Percentiles rank a stretch among this genome's conserved stretches.
Evolutionary conservation across 2,329 filamentous ascomycete genomes (phyloP).

Genomic region (Pseudocercospora pini-densiflorae): DNA sequence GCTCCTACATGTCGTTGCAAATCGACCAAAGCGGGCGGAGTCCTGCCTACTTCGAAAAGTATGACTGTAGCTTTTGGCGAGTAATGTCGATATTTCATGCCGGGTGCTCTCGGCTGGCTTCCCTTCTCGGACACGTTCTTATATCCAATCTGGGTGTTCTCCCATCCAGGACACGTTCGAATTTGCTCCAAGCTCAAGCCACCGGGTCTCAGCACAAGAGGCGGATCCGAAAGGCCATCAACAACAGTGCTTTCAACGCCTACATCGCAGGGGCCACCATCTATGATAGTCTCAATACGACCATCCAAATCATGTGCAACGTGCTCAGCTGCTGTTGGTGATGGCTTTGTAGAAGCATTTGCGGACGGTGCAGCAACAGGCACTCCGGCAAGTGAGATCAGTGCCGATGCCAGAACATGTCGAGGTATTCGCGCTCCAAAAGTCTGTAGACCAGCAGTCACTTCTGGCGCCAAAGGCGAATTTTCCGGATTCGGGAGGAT

Average conservation of each 20-base stretch:
- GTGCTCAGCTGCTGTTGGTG: slow-evolving; percentile 87
- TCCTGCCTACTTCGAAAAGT: slow-evolving; percentile 65
- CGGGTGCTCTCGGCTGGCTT: slow-evolving; percentile 77
- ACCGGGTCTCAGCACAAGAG: slow-evolving; percentile 81
- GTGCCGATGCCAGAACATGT: slow-evolving; percentile 78
- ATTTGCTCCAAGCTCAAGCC: slow-evolving; percentile 84
- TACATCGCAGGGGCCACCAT: slow-evolving; percentile 83
- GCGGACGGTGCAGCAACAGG: slow-evolving; percentile 92
- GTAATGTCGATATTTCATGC: slow-evolving; percentile 99
- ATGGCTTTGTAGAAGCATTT: slow-evolving; percentile 92
- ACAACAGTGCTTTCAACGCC: slow-evolving; percentile 98
- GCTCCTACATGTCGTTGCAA: slow-evolving; percentile 35
- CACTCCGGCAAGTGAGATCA: slow-evolving; percentile 78
- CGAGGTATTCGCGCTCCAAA: slow-evolving; percentile 92
- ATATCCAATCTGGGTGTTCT: slow-evolving; percentile 76
- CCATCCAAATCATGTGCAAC: slow-evolving; percentile 84
- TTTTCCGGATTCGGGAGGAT: slow-evolving; percentile 75
- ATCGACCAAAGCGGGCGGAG: slow-evolving; percentile 36
- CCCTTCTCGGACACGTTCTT: slow-evolving; percentile 72
- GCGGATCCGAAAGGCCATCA: slow-evolving; percentile 81
- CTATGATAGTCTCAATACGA: slow-evolving; percentile 82
- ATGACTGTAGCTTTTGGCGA: slow-evolving; percentile 82
- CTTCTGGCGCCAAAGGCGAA: slow-evolving; percentile 81
- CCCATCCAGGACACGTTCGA: slow-evolving; percentile 77
- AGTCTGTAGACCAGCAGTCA: slow-evolving; percentile 81